Evolutionary conservation across 2,329 filamentous ascomycete genomes (phyloP), one percentile per base, ranked within the genome.

Genomic region (Coniochaeta prunicola): DNA sequence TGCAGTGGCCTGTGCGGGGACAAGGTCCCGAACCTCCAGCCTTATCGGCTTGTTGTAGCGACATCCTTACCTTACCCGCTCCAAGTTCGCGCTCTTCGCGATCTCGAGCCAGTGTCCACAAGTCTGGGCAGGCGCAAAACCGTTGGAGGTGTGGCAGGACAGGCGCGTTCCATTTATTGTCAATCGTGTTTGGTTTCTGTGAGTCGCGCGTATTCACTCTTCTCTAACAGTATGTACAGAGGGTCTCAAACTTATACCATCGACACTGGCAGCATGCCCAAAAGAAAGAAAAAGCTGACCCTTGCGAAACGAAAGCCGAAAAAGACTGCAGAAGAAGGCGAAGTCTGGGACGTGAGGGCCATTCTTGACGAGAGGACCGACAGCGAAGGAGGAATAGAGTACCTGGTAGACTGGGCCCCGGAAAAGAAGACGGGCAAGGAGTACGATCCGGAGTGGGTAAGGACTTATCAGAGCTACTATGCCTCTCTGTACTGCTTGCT

Each of bases 391-490:
- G 8, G 7, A 13, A 7, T 17, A 3, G n/a, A 42, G 15, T 56
- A 56, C 17, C 33, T 38, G 4, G 19, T 40, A 13, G 54, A 56
- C 10, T 56, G 54, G 54, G 54, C 38, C 15, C 26, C 28, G 3
- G 54, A 56, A 33, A n/a, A 30, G 36, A 30, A 8, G 10, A 55
- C 53, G n/a, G 54, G 54, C 19, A 31, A 40, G 24, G n/a, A 40
- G 33, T 56, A 26, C 26, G 54, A 56, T n/a, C 34, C 34, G 10
- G 17, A n/a, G 21, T 56, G 54, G 54, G 54, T 56, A 56, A 33
- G 54, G 21, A 28, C 10, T 15, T 9, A 4, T 31, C 19, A n/a
- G 5, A 28, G 31, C 19, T 30, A n/a, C n/a, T n/a, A n/a, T n/a
- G n/a, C n/a, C n/a, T n/a, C n/a, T n/a, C n/a, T n/a, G n/a, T n/a